Base-by-base conservation (phyloP, 257 asterid species). In the Coffea canephora region DNA sequence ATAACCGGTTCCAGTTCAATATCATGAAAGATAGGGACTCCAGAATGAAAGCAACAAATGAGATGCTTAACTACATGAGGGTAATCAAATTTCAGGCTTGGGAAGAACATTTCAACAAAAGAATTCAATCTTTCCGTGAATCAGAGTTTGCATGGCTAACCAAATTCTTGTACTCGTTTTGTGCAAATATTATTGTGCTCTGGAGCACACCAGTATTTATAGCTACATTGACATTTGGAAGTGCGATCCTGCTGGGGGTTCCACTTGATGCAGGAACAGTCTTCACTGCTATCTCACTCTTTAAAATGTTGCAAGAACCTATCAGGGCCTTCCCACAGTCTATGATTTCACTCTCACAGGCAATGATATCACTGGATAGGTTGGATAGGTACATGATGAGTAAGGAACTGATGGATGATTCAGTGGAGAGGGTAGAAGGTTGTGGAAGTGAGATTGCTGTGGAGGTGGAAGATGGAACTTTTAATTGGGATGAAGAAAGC, bases 1-100 rank as follows among this genome's bases (percentile, higher is more conserved):
- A 89, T 87, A 95, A 95, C 67, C 23, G 57, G 41, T 95, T 83
- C 87, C 97, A 93, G 77, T 92, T 88, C 77, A 83, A 87, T 76
- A 84, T 95, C 18, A 93, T 93, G 99, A 87, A 55, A 86, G 88
- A 87, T 69, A 96, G 97, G 14, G 99, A 95, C 64, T 92, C 90
- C 7, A 85, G 98, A 71, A 93, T 95, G 99, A 93, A 90, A 76
- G 98, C 98, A 0, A 91, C 90, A 25, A 95, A 93, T 19, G 99
- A 95, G 85, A 95, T 92, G 99, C 95, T 95, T 25, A 94, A 82
- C 80, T 93, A 91, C 82, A 95, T 93, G 98, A 82, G 99, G 0
- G 98, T 93, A 69, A 93, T 95, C 48, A 95, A 95, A 77, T 95
- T 93, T 85, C 99, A 95, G 81, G 99, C 99, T 0, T 95, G 99